Conservation (phyloP, 1,139 yeast genomes). For the Candida mesenterica region DNA sequence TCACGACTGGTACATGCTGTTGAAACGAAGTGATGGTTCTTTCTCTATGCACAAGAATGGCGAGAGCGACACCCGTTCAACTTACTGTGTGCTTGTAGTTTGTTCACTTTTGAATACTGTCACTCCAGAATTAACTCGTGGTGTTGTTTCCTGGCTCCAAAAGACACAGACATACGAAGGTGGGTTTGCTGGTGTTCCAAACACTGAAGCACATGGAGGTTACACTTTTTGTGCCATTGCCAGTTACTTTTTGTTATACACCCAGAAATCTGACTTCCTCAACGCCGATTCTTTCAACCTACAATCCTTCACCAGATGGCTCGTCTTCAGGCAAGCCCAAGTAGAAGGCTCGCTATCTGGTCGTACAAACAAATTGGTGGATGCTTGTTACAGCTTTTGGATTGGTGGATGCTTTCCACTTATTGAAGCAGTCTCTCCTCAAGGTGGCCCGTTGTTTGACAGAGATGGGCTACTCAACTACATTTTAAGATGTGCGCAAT, state of each 20-base stretch:
- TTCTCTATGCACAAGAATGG: conserved; percentile 75
- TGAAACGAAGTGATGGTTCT: conserved; percentile 72
- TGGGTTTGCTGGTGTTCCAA: conserved; percentile 83
- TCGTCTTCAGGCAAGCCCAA: conserved; percentile 61
- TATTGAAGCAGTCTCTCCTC: conserved; percentile 49
- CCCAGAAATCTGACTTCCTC: conserved; percentile 21
- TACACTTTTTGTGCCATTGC: conserved; percentile 91
- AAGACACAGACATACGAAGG: conserved; percentile 92
- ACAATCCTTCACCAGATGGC: conserved; percentile 58
- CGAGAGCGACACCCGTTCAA: conserved; percentile 83
- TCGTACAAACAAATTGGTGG: conserved; percentile 88
- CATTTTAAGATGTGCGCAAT: conserved; percentile 75
- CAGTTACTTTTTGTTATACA: conserved; percentile 51
- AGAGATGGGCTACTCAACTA: conserved; percentile 61
- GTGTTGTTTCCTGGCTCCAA: conserved; percentile 59
- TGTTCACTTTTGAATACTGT: conserved; percentile 65
- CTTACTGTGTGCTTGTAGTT: conserved; percentile 79
- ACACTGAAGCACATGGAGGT: conserved; percentile 96
- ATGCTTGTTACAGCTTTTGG: conserved; percentile 97
- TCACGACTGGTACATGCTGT: conserved; percentile 60
- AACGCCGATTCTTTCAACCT: conserved; percentile 31
- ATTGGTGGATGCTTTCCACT: conserved; percentile 77
- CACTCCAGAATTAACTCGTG: conserved; percentile 58
- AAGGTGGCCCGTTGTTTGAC: conserved; percentile 30
- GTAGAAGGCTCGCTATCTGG: conserved; percentile 89